phyloP scores from a whole-genome alignment of 176 grass and related monocot genomes.

The Oryza meridionalis region DNA sequence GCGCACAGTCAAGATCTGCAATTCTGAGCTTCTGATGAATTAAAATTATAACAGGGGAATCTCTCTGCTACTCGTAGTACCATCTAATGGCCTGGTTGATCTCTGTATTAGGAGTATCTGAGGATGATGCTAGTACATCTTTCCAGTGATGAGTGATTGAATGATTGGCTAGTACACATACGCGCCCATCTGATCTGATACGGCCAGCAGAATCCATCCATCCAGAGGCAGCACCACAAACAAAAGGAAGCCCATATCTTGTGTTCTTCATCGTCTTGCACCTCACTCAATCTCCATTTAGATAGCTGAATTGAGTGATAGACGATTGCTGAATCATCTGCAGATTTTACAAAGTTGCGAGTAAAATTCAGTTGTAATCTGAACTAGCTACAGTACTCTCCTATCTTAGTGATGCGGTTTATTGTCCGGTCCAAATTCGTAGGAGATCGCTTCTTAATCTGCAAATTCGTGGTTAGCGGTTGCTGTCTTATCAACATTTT shows the following conservation, averaged over 20 bases:
- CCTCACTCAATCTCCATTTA: not conserved
- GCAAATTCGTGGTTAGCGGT: not conserved
- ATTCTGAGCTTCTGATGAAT: not conserved
- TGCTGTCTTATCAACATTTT: not conserved
- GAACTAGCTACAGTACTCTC: too few species aligned
- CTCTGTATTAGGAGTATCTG: not conserved
- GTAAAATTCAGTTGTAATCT: not conserved
- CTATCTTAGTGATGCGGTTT: not conserved
- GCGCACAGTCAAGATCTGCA: not conserved
- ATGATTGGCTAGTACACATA: not conserved
- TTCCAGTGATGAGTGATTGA: not conserved
- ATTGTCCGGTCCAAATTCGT: not conserved
- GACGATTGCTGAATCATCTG: not conserved
- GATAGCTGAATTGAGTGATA: too few species aligned
- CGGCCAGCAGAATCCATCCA: not conserved
- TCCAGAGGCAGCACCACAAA: slow-evolving; percentile 7
- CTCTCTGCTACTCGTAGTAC: not conserved
- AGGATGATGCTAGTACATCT: not conserved
- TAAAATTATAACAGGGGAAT: not conserved
- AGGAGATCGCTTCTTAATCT: not conserved
- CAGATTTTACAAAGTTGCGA: not conserved
- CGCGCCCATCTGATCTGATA: not conserved
- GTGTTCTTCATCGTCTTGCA: not conserved
- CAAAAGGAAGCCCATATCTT: not conserved
- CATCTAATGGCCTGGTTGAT: not conserved